Percentiles rank a stretch among this genome's conserved stretches.
phyloP scores from a whole-genome alignment of 106 monocot species.

The Platanthera zijinensis region DNA sequence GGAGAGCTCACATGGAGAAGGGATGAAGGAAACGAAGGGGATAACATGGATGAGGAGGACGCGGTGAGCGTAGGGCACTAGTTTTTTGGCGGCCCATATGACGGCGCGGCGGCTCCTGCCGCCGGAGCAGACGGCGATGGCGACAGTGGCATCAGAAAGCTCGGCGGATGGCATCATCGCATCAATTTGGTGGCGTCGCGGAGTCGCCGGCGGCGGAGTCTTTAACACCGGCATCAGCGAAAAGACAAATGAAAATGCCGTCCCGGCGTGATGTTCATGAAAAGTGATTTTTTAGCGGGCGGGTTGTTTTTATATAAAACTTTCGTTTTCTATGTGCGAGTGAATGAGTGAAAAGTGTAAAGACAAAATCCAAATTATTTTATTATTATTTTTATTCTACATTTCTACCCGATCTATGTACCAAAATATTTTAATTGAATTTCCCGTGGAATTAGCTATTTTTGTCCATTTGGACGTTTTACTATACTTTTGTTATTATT shows the following conservation, averaged over 20 bases:
- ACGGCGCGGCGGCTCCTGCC: constrained; percentile 30
- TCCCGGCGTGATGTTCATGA: not conserved
- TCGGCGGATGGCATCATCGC: not conserved
- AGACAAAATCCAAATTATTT: no score
- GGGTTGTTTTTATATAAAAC: not conserved
- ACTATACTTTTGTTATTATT: no score
- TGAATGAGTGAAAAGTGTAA: no score
- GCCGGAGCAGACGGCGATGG: constrained; percentile 19
- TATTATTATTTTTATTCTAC: no score
- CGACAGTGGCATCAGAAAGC: constrained; percentile 15
- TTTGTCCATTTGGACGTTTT: no score
- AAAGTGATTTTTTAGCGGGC: not conserved
- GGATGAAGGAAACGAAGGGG: constrained; percentile 29
- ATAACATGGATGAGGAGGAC: constrained; percentile 52
- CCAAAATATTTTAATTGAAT: no score
- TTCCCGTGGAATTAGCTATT: no score
- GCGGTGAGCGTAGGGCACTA: constrained; percentile 25
- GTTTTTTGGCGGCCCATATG: constrained; percentile 32
- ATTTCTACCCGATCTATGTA: no score
- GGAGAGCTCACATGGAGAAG: constrained; percentile 18
- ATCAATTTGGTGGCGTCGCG: not conserved
- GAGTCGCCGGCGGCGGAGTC: not conserved
- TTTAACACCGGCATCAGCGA: not conserved
- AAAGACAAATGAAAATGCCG: not conserved
- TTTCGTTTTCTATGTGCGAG: no score